Base-by-base conservation (phyloP, 345 rosid species). In the Eucalyptus regnans region DNA sequence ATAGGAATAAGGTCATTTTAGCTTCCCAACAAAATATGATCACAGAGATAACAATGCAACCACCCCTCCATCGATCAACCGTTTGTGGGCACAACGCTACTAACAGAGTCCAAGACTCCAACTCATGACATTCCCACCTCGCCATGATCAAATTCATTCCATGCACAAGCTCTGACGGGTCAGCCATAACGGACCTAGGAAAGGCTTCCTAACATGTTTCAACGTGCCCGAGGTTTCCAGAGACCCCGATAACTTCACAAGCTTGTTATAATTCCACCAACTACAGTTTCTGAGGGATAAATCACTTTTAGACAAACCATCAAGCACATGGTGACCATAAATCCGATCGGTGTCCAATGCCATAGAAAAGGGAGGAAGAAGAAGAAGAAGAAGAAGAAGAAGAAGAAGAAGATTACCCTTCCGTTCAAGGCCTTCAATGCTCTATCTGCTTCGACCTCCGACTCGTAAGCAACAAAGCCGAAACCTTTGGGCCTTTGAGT, bases 401-500 rank as follows among this genome's bases (percentile, higher is more conserved):
- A 68, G 46, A 66, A 29, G 12, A 80, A 68, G 46, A 71, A 16
- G 50, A 50, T 79, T 93, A 90, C 95, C 95, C 95, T 94, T 90
- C 96, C 96, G 90, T 96, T 91, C 93, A 96, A 89, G 89, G 93
- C 90, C 92, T 94, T 93, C 89, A 95, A 31, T 17, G 98, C 99
- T 88, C 92, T 93, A 29, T 88, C 93, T 2, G 98, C 97, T 25
- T 95, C 96, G 50, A 68, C 62, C 87, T 93, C 95, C 7, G 94
- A 94, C 54, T 94, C 93, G 56, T 91, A 96, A 1, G 94, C 92
- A 50, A 96, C 91, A 83, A 96, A 96, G 50, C 98, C 99, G 33
- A 93, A 96, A 29, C 99, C 97, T 92, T 94, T 94, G 23, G 95
- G 95, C 89, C 96, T 94, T 89, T 89, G 93, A 12, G 96, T 96